Percentiles rank a stretch among this genome's conserved stretches.
These are phyloP conservation scores for Podaxis mareebaensis DNA, from an alignment of 768 basidiomycete genomes.

Conservation along the genomic window DNA sequence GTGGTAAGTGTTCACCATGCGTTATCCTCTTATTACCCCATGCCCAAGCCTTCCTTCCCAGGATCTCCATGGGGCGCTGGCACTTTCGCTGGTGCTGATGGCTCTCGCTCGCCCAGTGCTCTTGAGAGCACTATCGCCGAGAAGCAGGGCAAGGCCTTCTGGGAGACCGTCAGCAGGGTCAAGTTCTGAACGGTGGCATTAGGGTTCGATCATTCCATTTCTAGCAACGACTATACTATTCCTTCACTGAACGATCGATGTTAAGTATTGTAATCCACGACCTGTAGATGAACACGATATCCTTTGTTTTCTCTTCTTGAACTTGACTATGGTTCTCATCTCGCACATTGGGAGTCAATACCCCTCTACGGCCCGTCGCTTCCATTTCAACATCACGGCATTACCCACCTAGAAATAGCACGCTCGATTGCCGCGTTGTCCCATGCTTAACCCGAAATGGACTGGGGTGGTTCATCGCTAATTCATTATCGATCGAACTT, in stretches of 20 bases:
- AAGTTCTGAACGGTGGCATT: constrained; percentile 11
- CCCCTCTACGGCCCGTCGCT: too few species aligned
- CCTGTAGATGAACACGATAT: neutral
- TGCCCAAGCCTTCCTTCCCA: constrained; percentile 25
- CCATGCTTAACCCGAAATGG: too few species aligned
- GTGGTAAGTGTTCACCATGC: constrained; percentile 43
- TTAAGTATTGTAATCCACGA: neutral
- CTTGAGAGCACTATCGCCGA: constrained; percentile 54
- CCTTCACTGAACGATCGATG: neutral
- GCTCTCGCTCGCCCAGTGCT: constrained; percentile 45
- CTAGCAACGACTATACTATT: neutral
- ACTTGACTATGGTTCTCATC: neutral
- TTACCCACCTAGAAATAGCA: too few species aligned
- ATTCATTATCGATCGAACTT: neutral
- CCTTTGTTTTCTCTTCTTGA: neutral
- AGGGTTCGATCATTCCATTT: neutral
- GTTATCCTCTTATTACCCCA: neutral
- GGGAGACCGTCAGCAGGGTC: constrained; percentile 34
- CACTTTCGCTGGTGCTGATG: constrained; percentile 50
- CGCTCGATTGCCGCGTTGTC: too few species aligned
- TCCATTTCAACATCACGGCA: too few species aligned
- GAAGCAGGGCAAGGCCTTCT: constrained; percentile 57
- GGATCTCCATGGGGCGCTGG: constrained; percentile 82
- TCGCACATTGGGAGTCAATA: neutral
- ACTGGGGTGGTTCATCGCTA: too few species aligned